Conservation (phyloP, 2,329 filamentous ascomycete genomes). For the Clonostachys solani region DNA sequence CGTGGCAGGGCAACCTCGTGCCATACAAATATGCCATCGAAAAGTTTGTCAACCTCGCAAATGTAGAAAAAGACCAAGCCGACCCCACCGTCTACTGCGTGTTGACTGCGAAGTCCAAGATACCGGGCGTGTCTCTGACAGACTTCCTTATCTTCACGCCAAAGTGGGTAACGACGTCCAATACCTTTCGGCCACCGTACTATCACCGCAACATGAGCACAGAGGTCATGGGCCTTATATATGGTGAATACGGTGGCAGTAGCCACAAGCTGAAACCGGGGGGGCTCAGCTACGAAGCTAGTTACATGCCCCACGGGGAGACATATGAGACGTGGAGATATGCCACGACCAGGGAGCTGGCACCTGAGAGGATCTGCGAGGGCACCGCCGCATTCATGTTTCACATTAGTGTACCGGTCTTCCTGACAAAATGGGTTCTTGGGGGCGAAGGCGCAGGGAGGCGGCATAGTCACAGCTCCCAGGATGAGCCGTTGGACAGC, state of each 20-base stretch:
- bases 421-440: slow-evolving; percentile 15
- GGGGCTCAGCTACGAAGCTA: slow-evolving; percentile 46
- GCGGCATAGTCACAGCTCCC: slow-evolving; percentile 8
- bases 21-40: slow-evolving; percentile 67
- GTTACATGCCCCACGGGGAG: slow-evolving; percentile 51
- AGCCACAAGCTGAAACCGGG: slow-evolving; percentile 36
- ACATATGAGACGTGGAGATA: slow-evolving; percentile 22
- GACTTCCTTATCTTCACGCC: slow-evolving; percentile 68
- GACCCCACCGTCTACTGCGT: slow-evolving; percentile 66
- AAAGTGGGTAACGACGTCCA: slow-evolving; percentile 57
- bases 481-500: slow-evolving; percentile 11
- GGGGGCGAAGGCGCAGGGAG: slow-evolving; percentile 10
- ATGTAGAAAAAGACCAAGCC: slow-evolving; percentile 58
- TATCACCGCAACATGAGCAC: slow-evolving; percentile 59
- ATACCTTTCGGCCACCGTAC: slow-evolving; percentile 61
- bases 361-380: slow-evolving; percentile 35
- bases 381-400: slow-evolving; percentile 48
- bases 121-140: slow-evolving; percentile 48
- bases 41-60: slow-evolving; percentile 54
- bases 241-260: slow-evolving; percentile 45
- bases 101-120: slow-evolving; percentile 51
- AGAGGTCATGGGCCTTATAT: slow-evolving; percentile 51
- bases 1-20: slow-evolving; percentile 67
- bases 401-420: slow-evolving; percentile 13
- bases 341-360: slow-evolving; percentile 27